Conservation (phyloP, 1,284 basidiomycete genomes). For the Mycosarcoma maydis region DNA sequence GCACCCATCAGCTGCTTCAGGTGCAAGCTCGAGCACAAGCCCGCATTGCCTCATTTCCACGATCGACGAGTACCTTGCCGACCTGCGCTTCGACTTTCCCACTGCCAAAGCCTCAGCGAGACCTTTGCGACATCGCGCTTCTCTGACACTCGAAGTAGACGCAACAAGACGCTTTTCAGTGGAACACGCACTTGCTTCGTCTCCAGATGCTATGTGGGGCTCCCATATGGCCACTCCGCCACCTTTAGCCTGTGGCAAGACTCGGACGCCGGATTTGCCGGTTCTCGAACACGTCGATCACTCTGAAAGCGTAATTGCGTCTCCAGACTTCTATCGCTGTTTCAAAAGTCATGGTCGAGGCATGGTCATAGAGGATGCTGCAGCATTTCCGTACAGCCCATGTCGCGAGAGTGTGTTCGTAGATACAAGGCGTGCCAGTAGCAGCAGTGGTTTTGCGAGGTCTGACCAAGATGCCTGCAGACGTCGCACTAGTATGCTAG, state of each 20-base stretch:
- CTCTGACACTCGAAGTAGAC: conserved; percentile 8
- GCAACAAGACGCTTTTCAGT: neutral
- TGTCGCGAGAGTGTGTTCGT: conserved; percentile 6
- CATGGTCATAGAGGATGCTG: conserved; percentile 10
- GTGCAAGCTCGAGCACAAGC: neutral
- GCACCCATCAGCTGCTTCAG: neutral
- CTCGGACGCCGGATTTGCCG: too few species aligned
- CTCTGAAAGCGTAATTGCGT: neutral
- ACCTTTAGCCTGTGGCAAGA: too few species aligned
- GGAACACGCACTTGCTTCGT: conserved; percentile 9
- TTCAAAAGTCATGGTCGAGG: neutral
- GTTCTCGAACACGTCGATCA: neutral
- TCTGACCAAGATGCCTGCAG: neutral
- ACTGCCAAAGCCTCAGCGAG: neutral
- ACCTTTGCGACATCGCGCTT: neutral
- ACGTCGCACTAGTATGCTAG: neutral
- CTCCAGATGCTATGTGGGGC: neutral
- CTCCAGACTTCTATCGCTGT: conserved; percentile 18
- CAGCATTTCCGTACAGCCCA: conserved; percentile 43
- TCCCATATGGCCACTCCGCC: neutral
- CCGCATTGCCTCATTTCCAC: conserved; percentile 22
- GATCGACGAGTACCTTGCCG: conserved; percentile 41
- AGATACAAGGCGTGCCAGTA: neutral
- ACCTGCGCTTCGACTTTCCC: neutral
- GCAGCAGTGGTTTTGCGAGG: neutral